Evolutionary conservation across 2,329 filamentous ascomycete species (phyloP).

Genomic region (Myriosclerotinia scirpicola): DNA sequence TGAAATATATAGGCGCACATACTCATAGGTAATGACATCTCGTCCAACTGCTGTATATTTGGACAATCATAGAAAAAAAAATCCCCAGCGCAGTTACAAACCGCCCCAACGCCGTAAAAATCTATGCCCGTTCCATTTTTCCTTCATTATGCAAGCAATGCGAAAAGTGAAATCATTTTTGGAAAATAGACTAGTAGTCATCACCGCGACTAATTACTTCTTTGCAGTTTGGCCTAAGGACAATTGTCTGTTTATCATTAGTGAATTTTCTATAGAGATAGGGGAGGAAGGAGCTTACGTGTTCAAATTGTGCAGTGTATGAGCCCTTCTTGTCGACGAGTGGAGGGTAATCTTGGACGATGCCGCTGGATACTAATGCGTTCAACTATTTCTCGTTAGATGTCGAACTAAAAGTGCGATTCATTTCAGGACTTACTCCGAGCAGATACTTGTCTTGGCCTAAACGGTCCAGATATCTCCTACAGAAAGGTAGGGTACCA

Average conservation of each 20-base stretch:
- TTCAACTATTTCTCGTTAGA: conserved; percentile 63
- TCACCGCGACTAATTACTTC: conserved; percentile 85
- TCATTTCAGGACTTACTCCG: conserved; percentile 58
- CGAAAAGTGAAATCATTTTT: conserved; percentile 6
- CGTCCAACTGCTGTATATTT: not conserved
- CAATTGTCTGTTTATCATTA: conserved; percentile 65
- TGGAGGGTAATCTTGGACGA: conserved; percentile 88
- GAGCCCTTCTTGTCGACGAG: conserved; percentile 90
- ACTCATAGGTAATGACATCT: not conserved
- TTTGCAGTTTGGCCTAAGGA: conserved; percentile 77
- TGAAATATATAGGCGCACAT: too few relatives aligned
- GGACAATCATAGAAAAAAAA: not conserved
- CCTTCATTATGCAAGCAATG: conserved; percentile 16
- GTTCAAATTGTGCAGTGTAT: conserved; percentile 92
- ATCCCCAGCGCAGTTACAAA: not conserved
- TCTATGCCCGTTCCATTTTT: conserved; percentile 10
- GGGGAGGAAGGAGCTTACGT: conserved; percentile 54
- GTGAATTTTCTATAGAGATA: conserved; percentile 23
- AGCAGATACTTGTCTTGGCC: conserved; percentile 93
- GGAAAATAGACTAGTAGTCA: conserved; percentile 60
- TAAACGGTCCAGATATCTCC: conserved; percentile 87
- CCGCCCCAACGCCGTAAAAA: conserved; percentile 11
- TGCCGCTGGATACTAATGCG: conserved; percentile 76
- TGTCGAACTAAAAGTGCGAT: not conserved
- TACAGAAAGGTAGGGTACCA: conserved; percentile 85